A percentile compares a stretch with the other conserved stretches of the same genome.
Conservation (phyloP, 2,329 filamentous ascomycete genomes). For the Epicoccum nigrum region DNA sequence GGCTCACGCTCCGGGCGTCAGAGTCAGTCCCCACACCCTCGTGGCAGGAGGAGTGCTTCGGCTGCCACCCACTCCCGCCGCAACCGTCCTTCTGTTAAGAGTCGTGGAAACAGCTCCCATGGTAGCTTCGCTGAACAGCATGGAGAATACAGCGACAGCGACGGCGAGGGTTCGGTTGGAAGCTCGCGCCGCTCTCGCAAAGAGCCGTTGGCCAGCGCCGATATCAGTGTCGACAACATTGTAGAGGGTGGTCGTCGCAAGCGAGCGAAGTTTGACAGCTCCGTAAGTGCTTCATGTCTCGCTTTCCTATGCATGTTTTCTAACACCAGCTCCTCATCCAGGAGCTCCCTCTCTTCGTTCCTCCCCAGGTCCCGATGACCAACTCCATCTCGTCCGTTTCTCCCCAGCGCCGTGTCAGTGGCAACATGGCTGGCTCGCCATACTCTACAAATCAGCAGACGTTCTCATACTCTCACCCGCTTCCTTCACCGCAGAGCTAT, state of each 20-base stretch:
- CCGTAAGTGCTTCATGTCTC: constrained; percentile 68
- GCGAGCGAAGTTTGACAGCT: constrained; percentile 93
- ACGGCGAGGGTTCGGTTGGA: constrained; percentile 74
- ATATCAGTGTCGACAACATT: constrained; percentile 98
- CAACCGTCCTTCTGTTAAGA: constrained; percentile 71
- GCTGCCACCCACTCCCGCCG: constrained; percentile 67
- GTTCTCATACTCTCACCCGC: constrained; percentile 75
- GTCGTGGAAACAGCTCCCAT: constrained; percentile 66
- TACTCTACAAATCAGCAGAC: constrained; percentile 80
- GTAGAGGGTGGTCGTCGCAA: constrained; percentile 95
- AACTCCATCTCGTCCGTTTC: constrained; percentile 98
- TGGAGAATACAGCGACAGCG: constrained; percentile 84
- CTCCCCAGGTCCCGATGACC: constrained; percentile 77
- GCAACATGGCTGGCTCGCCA: constrained; percentile 72
- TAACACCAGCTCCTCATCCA: constrained; percentile 52
- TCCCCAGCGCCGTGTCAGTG: constrained; percentile 81
- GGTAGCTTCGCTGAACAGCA: constrained; percentile 64
- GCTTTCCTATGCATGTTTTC: constrained; percentile 23
- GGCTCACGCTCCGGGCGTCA: constrained; percentile 72
- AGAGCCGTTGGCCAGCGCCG: constrained; percentile 89
- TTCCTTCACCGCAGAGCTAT: constrained; percentile 86
- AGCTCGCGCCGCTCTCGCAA: constrained; percentile 76
- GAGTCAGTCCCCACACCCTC: constrained; percentile 75
- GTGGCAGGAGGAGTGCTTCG: constrained; percentile 79
- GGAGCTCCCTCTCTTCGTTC: constrained; percentile 95